Base-by-base conservation (phyloP, 768 basidiomycete species). In the Lactarius hengduanensis region DNA sequence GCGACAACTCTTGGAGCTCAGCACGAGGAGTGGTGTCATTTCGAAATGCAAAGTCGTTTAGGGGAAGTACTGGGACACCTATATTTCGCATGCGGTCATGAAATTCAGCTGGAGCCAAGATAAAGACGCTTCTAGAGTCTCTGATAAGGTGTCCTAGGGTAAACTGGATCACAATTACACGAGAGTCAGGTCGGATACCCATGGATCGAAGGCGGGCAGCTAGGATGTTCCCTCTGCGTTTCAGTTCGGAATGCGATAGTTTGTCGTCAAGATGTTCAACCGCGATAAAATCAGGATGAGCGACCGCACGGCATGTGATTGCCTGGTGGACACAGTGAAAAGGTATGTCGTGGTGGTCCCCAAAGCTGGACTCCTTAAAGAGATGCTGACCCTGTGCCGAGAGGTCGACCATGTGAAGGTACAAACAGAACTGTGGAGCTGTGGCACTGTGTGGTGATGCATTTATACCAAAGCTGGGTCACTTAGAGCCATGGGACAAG, bases 261-360 rank as follows among this genome's bases (percentile, higher is more conserved):
- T 73, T 74, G 40, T 80, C 72, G 28, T 77, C 77, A 57, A 80
- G 76, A 68, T 85, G 79, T 72, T 85, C 82, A 18, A 84, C 82
- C 26, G 85, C 85, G 40, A 82, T 72, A 20, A 76, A 73, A 59
- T 80, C 70, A 20, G 84, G 83, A 38, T 77, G 75, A 16, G 66
- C 64, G n/a, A 68, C 71, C 30, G 81, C 83, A 66, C 83, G 79
- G 62, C 74, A 74, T 59, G 80, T 79, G 72, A 87, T 86, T 22
- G 85, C 85, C 65, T 84, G 82, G 70, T 86, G 85, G 40, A 86
- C 77, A 70, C 81, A 83, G 67, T 74, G 72, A 74, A 83, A 85
- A 10, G 83, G 80, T 26, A 75, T 69, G 38, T 72, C 36, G 41
- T 74, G 72, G 13, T 72, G 72, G 60, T 76, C 69, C 43, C 83